Base-by-base conservation (phyloP, 116 monocot species). In the Thalassia testudinum region DNA sequence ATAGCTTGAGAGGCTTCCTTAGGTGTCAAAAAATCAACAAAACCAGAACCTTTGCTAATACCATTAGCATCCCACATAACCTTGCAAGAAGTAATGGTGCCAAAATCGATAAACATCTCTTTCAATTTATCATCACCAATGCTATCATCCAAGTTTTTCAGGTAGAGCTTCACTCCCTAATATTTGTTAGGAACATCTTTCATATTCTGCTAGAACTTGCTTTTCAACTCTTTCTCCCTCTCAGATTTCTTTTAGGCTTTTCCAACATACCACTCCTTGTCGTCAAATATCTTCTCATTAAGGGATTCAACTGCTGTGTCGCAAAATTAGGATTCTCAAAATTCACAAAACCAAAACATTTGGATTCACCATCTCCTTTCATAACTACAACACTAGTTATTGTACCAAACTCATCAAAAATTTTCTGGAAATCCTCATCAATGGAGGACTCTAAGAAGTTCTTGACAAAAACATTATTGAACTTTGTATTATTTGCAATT, bases 201-300 rank as follows among this genome's bases (percentile, higher is more conserved):
- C 15, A 64, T 62, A 37, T 26, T 79, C 48, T 83, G 87, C 1
- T 92, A 83, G 66, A 78, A 78, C 57, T 53, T 76, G 26, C 53
- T 75, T 52, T 92, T 87, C 47, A 92, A 48, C 55, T 87, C 92
- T 42, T 64, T 43, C 69, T 92, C 92, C 52, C 92, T 87, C 30
- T 87, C 87, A 26, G 78, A 75, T 68, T 92, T 92, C 60, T 92
- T 92, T 57, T 80, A 87, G 43, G 92, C 92, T 65, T 80, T 92
- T 14, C 87, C 87, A 61, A 92, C 92, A 83, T 75, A 92, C 87
- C 83, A 87, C 54, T 87, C 92, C 48, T 92, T 92, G 1, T 80
- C 87, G 62, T 83, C 77, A 69, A 92, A 63, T 57, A 83, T 80
- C 62, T 80, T 83, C 21, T 83, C 92, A 64, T 92, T 92, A 29